Conservation (phyloP, 2,329 filamentous ascomycete genomes). For the Penicillium sp. region DNA sequence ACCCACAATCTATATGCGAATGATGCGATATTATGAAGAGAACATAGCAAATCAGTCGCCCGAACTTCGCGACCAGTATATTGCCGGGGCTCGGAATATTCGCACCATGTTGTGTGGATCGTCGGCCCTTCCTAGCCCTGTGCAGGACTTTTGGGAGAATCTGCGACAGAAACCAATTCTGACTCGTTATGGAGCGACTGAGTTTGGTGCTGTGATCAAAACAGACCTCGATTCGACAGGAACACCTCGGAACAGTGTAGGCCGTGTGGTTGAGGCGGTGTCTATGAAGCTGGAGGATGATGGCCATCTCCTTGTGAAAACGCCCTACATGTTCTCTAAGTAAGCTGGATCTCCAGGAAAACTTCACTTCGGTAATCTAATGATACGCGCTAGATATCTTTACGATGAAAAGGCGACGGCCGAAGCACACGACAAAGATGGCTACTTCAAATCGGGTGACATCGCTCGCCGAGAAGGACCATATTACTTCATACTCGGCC, state of each 20-base stretch:
- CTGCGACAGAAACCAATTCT: constrained; percentile 34
- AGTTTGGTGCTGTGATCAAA: constrained; percentile 46
- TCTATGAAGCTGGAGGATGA: constrained; percentile 48
- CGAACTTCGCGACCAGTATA: constrained; percentile 35
- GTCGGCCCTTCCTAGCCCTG: constrained; percentile 49
- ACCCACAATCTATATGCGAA: constrained; percentile 49
- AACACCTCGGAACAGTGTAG: constrained; percentile 27
- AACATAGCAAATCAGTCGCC: constrained; percentile 27
- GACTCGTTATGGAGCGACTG: constrained; percentile 46
- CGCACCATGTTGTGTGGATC: constrained; percentile 38
- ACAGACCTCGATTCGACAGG: constrained; percentile 33
- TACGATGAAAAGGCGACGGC: constrained; percentile 41
- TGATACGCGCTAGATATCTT: constrained; percentile 29
- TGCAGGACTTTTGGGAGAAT: constrained; percentile 50
- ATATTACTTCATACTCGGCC: constrained; percentile 52
- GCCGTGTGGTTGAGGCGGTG: constrained; percentile 38
- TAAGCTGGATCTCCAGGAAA: constrained; percentile 21
- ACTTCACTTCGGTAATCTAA: no score
- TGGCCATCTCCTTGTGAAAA: constrained; percentile 47
- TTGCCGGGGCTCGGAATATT: constrained; percentile 34
- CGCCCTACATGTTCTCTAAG: constrained; percentile 39
- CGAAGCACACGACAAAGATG: constrained; percentile 43
- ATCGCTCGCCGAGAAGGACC: constrained; percentile 36
- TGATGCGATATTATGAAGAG: constrained; percentile 43
- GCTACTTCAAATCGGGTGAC: constrained; percentile 49